These are phyloP conservation scores for Aspergillus brunneoviolaceus DNA, from an alignment of 2,329 filamentous ascomycete genomes.

Conservation along the genomic window DNA sequence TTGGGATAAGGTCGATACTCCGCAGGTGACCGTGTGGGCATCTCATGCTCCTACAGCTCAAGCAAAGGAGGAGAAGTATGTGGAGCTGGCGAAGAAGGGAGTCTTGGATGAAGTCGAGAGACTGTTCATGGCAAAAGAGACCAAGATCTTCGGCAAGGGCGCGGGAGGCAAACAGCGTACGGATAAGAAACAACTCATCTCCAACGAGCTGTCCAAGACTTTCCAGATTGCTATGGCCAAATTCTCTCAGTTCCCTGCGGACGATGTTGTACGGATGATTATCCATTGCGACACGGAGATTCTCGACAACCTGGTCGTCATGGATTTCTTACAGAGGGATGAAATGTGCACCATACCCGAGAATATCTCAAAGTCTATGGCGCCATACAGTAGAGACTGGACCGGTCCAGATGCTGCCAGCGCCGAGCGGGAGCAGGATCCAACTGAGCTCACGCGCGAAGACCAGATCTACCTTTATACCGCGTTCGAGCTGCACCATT, in stretches of 20 bases:
- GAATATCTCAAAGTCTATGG: constrained; percentile 86
- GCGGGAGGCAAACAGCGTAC: constrained; percentile 69
- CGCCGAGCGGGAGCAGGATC: constrained; percentile 80
- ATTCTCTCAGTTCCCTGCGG: constrained; percentile 78
- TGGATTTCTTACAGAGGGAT: constrained; percentile 94
- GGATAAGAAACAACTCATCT: constrained; percentile 97
- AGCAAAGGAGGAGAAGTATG: constrained; percentile 92
- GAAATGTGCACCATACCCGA: constrained; percentile 91
- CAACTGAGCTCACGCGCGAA: constrained; percentile 82
- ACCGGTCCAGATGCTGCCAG: constrained; percentile 80
- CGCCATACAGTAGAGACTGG: constrained; percentile 95
- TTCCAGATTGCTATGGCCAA: constrained; percentile 94
- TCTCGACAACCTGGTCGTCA: constrained; percentile 83
- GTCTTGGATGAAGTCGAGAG: constrained; percentile 97
- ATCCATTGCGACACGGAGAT: constrained; percentile 92
- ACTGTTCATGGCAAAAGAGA: constrained; percentile 95
- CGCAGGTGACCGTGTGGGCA: constrained; percentile 90
- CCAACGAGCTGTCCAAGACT: constrained; percentile 80
- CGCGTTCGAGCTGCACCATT: constrained; percentile 91
- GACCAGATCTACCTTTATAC: constrained; percentile 95
- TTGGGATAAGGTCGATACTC: constrained; percentile 97
- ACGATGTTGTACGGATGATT: constrained; percentile 87
- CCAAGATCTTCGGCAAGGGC: constrained; percentile 74
- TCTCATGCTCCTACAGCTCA: constrained; percentile 80
- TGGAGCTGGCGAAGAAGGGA: constrained; percentile 87